phyloP scores from a whole-genome alignment of 331 rosid species.

The Acacia concinna region DNA sequence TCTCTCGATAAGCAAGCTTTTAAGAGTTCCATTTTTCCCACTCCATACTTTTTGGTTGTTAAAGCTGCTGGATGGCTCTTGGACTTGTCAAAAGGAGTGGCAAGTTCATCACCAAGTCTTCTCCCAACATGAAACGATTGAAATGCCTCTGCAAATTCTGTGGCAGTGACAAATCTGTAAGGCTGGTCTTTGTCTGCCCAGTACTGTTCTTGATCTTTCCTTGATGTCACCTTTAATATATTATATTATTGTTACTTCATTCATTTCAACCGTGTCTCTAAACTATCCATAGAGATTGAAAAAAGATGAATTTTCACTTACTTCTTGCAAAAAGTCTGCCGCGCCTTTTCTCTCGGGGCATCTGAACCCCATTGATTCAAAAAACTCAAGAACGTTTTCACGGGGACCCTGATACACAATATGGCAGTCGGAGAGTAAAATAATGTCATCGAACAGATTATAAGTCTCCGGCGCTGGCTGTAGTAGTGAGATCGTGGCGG shows the following conservation, averaged over 20 bases:
- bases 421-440: conserved; percentile 64
- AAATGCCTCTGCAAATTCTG: conserved; percentile 51
- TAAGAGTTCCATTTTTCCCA: conserved; percentile 45
- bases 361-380: conserved; percentile 50
- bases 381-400: conserved; percentile 57
- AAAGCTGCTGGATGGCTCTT: conserved; percentile 64
- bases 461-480: conserved; percentile 83
- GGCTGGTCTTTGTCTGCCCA: conserved; percentile 57
- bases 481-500: conserved; percentile 56
- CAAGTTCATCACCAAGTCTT: conserved; percentile 46
- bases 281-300: background rate
- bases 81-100: conserved; percentile 53
- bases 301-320: conserved; percentile 29
- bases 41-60: conserved; percentile 53
- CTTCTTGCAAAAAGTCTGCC: conserved; percentile 76
- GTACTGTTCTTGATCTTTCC: conserved; percentile 69
- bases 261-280: background rate
- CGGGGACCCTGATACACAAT: conserved; percentile 73
- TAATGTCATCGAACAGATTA: conserved; percentile 65
- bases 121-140: conserved; percentile 55
- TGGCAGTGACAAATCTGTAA: conserved; percentile 49
- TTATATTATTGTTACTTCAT: background rate
- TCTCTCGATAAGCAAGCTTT: conserved; percentile 66
- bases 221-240: conserved; percentile 60
- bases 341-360: conserved; percentile 73